These are phyloP conservation scores for Wickerhamomyces pijperi DNA, from an alignment of 805 yeast species.

Conservation along the genomic window DNA sequence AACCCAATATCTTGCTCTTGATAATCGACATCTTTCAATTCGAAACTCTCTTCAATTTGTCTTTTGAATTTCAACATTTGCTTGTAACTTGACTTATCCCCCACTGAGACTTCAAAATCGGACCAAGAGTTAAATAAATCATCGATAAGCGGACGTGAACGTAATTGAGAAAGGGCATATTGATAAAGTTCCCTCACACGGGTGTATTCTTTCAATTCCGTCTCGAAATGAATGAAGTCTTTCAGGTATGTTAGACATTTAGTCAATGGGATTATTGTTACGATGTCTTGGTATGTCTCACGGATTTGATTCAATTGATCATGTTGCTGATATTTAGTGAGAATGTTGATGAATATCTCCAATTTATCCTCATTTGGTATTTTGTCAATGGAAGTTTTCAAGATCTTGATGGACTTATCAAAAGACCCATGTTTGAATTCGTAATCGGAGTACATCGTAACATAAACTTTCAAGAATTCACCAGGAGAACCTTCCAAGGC, in stretches of 20 bases:
- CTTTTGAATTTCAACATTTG: slow-evolving; percentile 60
- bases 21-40: slow-evolving; percentile 18
- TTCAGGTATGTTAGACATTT: slow-evolving; percentile 32
- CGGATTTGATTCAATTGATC: slow-evolving; percentile 34
- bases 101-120: slow-evolving; percentile 58
- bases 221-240: slow-evolving; percentile 51
- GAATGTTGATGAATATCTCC: slow-evolving; percentile 31
- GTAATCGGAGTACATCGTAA: slow-evolving; percentile 44
- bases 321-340: slow-evolving; percentile 27
- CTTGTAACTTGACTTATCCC: slow-evolving; percentile 61
- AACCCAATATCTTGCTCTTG: slow-evolving; percentile 33
- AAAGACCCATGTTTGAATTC: slow-evolving; percentile 47
- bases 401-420: slow-evolving; percentile 36
- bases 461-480: slow-evolving; percentile 35
- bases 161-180: slow-evolving; percentile 29
- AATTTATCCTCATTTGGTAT: slow-evolving; percentile 21
- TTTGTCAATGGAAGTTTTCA: slow-evolving; percentile 28
- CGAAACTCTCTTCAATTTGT: slow-evolving; percentile 12
- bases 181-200: slow-evolving; percentile 56
- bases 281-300: slow-evolving; percentile 39
- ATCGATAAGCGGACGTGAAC: slow-evolving; percentile 21
- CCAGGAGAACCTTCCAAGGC: slow-evolving; percentile 43
- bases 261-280: slow-evolving; percentile 33
- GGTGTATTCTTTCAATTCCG: slow-evolving; percentile 33
- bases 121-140: slow-evolving; percentile 63